These are phyloP conservation scores for Epichloe aotearoae DNA, from an alignment of 2,329 filamentous ascomycete species.

Conservation along the genomic window DNA sequence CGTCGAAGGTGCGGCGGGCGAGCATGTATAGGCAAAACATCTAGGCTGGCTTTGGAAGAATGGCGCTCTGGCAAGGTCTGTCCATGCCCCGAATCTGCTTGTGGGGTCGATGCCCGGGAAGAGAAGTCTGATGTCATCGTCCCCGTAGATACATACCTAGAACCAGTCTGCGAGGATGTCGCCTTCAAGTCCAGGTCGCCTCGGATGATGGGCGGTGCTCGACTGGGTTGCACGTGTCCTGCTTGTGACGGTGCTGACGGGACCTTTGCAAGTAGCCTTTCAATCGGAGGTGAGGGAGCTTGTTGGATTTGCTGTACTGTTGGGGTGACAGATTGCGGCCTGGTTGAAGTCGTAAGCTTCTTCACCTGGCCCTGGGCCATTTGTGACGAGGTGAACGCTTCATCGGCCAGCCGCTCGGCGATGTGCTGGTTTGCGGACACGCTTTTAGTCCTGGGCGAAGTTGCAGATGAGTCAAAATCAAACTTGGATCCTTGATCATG, in stretches of 20 bases:
- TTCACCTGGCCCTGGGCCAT: slow-evolving; percentile 5
- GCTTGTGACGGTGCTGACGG: slow-evolving; percentile 28
- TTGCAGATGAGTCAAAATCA: slow-evolving; percentile 54
- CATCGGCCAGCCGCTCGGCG: slow-evolving; percentile 66
- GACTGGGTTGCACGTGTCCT: slow-evolving; percentile 32
- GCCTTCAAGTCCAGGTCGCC: slow-evolving; percentile 49
- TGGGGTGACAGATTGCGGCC: slow-evolving; percentile 20
- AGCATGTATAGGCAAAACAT: slow-evolving; percentile 8
- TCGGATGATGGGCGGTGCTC: slow-evolving; percentile 50
- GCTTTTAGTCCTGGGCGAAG: slow-evolving; percentile 36
- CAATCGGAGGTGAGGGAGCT: slow-evolving; percentile 13
- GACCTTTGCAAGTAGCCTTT: slow-evolving; percentile 23
- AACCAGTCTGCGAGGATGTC: slow-evolving; percentile 32
- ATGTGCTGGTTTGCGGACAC: slow-evolving; percentile 47
- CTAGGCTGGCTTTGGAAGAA: background rate
- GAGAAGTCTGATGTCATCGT: slow-evolving; percentile 62
- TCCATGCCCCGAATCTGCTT: slow-evolving; percentile 9
- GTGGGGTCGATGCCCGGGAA: slow-evolving; percentile 26
- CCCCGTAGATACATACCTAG: slow-evolving; percentile 44
- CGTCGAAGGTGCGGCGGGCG: slow-evolving; percentile 14
- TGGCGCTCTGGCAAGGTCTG: slow-evolving; percentile 5
- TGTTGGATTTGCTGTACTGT: slow-evolving; percentile 10
- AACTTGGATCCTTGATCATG: slow-evolving; percentile 78
- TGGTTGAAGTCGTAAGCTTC: slow-evolving; percentile 11
- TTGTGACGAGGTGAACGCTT: slow-evolving; percentile 54